Conservation (phyloP, 2,329 filamentous ascomycete species). For the Rutstroemia sydowiana region DNA sequence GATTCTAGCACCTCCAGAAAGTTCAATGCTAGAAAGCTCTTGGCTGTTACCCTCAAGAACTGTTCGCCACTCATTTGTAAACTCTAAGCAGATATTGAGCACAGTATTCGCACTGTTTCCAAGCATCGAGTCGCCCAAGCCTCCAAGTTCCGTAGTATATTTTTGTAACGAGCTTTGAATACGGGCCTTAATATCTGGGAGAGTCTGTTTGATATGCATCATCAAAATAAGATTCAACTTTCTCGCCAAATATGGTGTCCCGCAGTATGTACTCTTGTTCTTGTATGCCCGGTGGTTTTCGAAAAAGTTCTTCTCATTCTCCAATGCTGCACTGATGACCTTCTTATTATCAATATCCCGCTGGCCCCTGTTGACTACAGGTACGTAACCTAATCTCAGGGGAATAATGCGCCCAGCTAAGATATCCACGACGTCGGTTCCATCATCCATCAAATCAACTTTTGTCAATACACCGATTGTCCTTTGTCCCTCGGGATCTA, state of each 20-base stretch:
- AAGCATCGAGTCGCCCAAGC: constrained; percentile 86
- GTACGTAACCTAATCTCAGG: constrained; percentile 87
- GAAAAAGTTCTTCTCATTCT: constrained; percentile 94
- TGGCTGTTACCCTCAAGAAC: constrained; percentile 95
- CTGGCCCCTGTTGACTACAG: constrained; percentile 95
- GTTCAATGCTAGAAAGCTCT: constrained; percentile 86
- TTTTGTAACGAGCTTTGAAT: constrained; percentile 93
- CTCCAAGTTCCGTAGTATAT: constrained; percentile 73
- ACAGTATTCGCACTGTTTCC: constrained; percentile 96
- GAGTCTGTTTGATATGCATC: constrained; percentile 99
- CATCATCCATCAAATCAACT: constrained; percentile 98
- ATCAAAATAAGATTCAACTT: constrained; percentile 98
- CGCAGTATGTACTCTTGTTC: constrained; percentile 98
- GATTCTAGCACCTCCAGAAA: constrained; percentile 95
- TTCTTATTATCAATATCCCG: constrained; percentile 98
- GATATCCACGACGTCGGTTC: constrained; percentile 97
- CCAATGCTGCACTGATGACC: constrained; percentile 80
- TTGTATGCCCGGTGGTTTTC: constrained; percentile 97
- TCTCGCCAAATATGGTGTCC: constrained; percentile 90
- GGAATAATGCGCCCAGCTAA: constrained; percentile 96
- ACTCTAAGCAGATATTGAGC: constrained; percentile 97
- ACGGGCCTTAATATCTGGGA: constrained; percentile 95
- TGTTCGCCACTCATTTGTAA: constrained; percentile 94
- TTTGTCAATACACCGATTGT: constrained; percentile 98
- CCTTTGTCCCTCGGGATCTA: constrained; percentile 93